phyloP scores from a whole-genome alignment of 1,139 yeast genomes.

The Pichia sp. region DNA sequence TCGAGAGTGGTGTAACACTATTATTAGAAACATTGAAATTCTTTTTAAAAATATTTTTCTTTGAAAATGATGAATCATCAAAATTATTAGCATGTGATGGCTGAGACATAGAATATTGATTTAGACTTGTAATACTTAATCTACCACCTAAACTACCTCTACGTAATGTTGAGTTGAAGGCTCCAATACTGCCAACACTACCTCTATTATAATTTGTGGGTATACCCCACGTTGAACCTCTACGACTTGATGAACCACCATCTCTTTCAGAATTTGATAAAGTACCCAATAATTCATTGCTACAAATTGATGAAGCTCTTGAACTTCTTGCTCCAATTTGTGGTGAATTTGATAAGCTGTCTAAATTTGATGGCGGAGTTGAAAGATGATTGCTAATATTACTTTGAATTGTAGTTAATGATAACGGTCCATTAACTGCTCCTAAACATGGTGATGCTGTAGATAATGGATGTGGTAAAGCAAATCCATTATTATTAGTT shows the following conservation, averaged over 20 bases:
- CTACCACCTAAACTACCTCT: constrained; percentile 4
- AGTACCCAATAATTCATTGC: constrained; percentile 4
- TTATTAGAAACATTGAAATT: constrained; percentile 12
- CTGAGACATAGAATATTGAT: constrained; percentile 13
- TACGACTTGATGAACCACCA: constrained; percentile 9
- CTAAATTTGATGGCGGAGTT: constrained; percentile 11
- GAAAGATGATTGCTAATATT: background rate
- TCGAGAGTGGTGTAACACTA: background rate
- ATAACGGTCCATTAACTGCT: constrained; percentile 8
- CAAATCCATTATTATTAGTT: background rate
- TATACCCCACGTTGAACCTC: constrained; percentile 12
- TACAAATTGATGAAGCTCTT: constrained; percentile 14
- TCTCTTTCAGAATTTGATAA: constrained; percentile 2
- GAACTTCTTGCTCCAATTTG: constrained; percentile 11
- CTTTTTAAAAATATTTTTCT: constrained; percentile 17
- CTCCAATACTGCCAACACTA: constrained; percentile 8
- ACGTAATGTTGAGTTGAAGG: constrained; percentile 1
- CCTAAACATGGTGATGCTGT: constrained; percentile 11
- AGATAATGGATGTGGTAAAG: constrained; percentile 12
- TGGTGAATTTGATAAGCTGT: constrained; percentile 9
- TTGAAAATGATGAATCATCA: constrained; percentile 4
- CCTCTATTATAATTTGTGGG: constrained; percentile 1
- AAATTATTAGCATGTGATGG: background rate
- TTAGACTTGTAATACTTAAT: constrained; percentile 5
- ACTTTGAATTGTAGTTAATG: constrained; percentile 4